Base-by-base conservation (phyloP, 1,139 yeast genomes). In the Saccharomyces hybrid region DNA sequence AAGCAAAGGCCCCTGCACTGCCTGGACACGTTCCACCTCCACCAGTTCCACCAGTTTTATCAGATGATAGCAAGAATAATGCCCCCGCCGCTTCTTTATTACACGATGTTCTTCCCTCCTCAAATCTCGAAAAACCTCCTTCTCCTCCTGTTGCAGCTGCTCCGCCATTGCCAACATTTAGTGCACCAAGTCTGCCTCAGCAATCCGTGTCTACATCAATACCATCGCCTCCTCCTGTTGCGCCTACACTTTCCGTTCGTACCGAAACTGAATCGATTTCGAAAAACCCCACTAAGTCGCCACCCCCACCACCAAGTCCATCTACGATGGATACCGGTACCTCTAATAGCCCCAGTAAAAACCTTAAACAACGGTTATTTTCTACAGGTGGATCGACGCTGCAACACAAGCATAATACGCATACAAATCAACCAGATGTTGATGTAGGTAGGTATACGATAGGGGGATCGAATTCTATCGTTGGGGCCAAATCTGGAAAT, bases 401-500 rank as follows among this genome's bases (percentile, higher is more conserved):
- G 54, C 44, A 54, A 19, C 53, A 55, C 52, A 50, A 57, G 11
- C 49, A 54, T 8, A 60, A 61, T 54, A 59, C 60, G 26, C 58
- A 59, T 52, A 63, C 64, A 2, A 57, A 58, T 34, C 60, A 66
- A 23, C 62, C 70, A 48, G 67, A 67, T 46, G 66, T 78, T 46
- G 78, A 77, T 28, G 76, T 73, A 6, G 62, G 61, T 16, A 55
- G 60, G 3, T 70, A 65, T 50, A 70, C 73, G 1, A 70, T 71
- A 25, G 62, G 59, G 47, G 69, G 67, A 4, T 59, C 66, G 14
- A 58, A 60, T 11, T 57, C 61, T 1, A 86, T 85, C 2, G 75
- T 75, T 38, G 75, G 77, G 26, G 71, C 81, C 52, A 71, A 55
- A 19, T 51, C 84, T 38, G 58, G 57, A 13, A 19, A 38, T 11